Evolutionary conservation across 1,284 basidiomycete species (phyloP), one percentile per base, ranked within the genome.

Genomic region (Apiotrichum akiyoshidainum): DNA sequence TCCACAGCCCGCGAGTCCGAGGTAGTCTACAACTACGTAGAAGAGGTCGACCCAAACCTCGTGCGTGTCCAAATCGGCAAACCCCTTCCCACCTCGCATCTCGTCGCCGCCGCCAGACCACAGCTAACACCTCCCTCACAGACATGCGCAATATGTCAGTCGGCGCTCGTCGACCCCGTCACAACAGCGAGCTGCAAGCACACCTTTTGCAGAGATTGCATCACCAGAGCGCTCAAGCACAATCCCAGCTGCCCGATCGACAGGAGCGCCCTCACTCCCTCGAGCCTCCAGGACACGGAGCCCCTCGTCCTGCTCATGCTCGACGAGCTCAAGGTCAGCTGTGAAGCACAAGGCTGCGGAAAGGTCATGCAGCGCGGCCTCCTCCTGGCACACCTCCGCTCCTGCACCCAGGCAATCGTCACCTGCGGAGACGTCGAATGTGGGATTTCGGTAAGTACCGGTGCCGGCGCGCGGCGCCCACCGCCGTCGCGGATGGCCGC

Each of bases 101-200:
- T 31, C 26, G 4, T 31, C 26, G 26, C 37, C 37, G 37, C 37
- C 39, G 4, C 31, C 5, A 2, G 8, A 7, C 41, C 34, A 7
- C 14, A 31, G 22, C 13, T 13, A 14, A 31, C 17, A 26, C 45
- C 10, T 22, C 11, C n/a, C n/a, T n/a, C n/a, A n/a, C 66, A 89
- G 85, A 81, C 87, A 53, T 92, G 90, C 69, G 90, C 89, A 64
- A 90, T 92, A 66, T 92, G 90, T 77, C 85, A 84, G 85, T 88
- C 83, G 48, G 89, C 90, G 3, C 89, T 92, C 68, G 77, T 85
- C 19, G 83, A 90, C 35, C 90, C 90, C 12, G 83, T 83, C 5
- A 86, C 88, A 2, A 83, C 73, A 1, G 63, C 79, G 26, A 85
- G 85, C 13, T 92, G 90, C 69, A 82, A 83, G 58, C 90, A 93